These are phyloP conservation scores for Neophaeococcomyces mojaviensis DNA, from an alignment of 2,329 filamentous ascomycete species.

Conservation along the genomic window DNA sequence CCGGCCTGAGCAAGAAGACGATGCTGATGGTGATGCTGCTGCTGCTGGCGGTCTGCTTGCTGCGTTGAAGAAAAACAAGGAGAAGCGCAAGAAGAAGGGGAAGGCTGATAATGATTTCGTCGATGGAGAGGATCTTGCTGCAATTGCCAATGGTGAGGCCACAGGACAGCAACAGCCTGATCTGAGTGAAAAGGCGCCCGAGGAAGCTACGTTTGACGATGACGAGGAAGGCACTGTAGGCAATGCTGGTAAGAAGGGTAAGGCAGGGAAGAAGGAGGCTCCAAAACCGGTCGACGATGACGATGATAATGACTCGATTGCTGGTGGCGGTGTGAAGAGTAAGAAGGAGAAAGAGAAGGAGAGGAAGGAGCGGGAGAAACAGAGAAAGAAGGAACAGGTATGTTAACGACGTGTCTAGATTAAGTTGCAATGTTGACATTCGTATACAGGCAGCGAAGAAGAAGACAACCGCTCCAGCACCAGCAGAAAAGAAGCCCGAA, in stretches of 20 bases:
- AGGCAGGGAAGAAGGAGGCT: constrained; percentile 44
- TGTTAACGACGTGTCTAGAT: constrained; percentile 20
- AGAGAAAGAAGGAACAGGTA: constrained; percentile 96
- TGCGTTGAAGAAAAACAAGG: constrained; percentile 71
- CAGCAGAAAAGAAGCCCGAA: constrained; percentile 47
- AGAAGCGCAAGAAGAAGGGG: constrained; percentile 87
- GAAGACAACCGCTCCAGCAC: constrained; percentile 52
- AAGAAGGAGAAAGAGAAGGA: constrained; percentile 98
- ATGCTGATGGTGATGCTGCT: constrained; percentile 47
- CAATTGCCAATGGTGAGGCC: constrained; percentile 27
- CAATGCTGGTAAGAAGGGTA: constrained; percentile 65
- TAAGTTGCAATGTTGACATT: background rate
- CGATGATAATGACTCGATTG: constrained; percentile 46
- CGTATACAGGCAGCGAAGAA: constrained; percentile 67
- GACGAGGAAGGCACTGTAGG: constrained; percentile 79
- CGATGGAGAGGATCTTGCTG: constrained; percentile 56
- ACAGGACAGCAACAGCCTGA: constrained; percentile 35
- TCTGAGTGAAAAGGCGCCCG: constrained; percentile 61
- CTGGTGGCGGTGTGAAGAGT: constrained; percentile 66
- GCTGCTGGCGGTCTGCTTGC: constrained; percentile 66
- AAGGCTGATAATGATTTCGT: constrained; percentile 66
- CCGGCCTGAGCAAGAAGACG: constrained; percentile 37
- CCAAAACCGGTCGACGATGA: constrained; percentile 32
- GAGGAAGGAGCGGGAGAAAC: constrained; percentile 97
- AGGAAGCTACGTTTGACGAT: constrained; percentile 75